Conservation (phyloP, 805 yeast genomes). For the Nakazawaea wickerhamii region DNA sequence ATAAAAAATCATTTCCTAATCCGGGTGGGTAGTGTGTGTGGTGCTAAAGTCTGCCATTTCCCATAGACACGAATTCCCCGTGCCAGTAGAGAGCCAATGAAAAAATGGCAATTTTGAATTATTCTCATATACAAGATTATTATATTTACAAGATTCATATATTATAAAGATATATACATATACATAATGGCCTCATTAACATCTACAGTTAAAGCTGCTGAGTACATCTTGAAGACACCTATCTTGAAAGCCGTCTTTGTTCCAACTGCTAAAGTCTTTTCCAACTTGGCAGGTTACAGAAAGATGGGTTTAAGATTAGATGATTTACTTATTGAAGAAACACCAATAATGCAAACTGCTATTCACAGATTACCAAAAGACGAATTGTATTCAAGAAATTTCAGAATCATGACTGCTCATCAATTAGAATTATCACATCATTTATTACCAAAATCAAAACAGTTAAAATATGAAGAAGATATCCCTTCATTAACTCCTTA, state of each 20-base stretch:
- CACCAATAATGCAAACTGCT: slow-evolving; percentile 80
- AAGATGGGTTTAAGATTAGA: slow-evolving; percentile 88
- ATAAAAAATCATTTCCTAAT: no score
- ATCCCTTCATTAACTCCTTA: slow-evolving; percentile 79
- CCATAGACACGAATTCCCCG: no score
- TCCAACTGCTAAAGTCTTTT: slow-evolving; percentile 75
- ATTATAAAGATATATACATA: no score
- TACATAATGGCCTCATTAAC: slow-evolving; percentile 62
- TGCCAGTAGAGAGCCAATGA: no score
- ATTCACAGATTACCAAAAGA: slow-evolving; percentile 78
- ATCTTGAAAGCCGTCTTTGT: slow-evolving; percentile 65
- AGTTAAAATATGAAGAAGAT: slow-evolving; percentile 76
- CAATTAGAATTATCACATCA: slow-evolving; percentile 83
- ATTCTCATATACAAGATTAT: no score
- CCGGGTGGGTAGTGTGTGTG: no score
- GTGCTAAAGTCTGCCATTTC: no score
- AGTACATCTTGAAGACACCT: slow-evolving; percentile 78
- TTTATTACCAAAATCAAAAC: slow-evolving; percentile 75
- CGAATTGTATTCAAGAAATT: slow-evolving; percentile 86
- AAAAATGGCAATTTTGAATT: no score
- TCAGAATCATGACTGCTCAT: slow-evolving; percentile 87
- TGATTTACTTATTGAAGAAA: slow-evolving; percentile 86
- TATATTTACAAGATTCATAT: no score
- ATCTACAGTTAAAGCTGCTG: slow-evolving; percentile 67
- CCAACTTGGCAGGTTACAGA: slow-evolving; percentile 84